A percentile compares a stretch with the other conserved stretches of the same genome.
phyloP scores from a whole-genome alignment of 805 yeast species.

The Lipomyces spencermartinsiae region DNA sequence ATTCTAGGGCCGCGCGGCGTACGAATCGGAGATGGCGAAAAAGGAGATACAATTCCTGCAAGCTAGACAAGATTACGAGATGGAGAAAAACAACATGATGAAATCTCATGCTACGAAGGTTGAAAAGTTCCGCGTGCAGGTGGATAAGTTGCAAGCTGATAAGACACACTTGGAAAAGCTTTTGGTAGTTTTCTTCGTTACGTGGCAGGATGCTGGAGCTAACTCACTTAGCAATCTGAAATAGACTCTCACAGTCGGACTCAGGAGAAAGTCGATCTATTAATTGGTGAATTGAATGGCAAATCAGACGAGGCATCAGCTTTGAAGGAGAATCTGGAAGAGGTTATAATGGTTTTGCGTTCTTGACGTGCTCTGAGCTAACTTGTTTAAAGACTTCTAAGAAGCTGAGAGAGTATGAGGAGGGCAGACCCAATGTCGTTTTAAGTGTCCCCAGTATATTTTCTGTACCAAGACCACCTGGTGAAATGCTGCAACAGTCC shows the following conservation, averaged over 20 bases:
- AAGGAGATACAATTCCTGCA: slow-evolving; percentile 1
- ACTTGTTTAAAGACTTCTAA: slow-evolving; percentile 1
- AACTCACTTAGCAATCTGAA: background rate
- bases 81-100: slow-evolving; percentile 7
- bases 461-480: background rate
- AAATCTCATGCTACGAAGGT: slow-evolving; percentile 2
- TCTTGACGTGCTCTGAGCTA: background rate
- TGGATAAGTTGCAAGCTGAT: background rate
- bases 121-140: slow-evolving; percentile 5
- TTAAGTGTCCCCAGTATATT: slow-evolving; percentile 1
- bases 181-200: background rate
- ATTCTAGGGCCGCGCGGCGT: slow-evolving; percentile 1
- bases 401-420: slow-evolving; percentile 3
- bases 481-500: background rate
- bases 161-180: slow-evolving; percentile 1
- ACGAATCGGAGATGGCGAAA: slow-evolving; percentile 8
- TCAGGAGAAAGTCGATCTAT: background rate
- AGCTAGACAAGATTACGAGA: slow-evolving; percentile 1
- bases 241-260: slow-evolving; percentile 4
- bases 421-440: slow-evolving; percentile 3
- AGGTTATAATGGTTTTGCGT: background rate
- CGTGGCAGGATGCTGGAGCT: background rate
- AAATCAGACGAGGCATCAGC: background rate
- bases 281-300: background rate
- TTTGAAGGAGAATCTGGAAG: background rate